Evolutionary conservation across 441 rosid species (phyloP).

Genomic region (Viola pubescens): DNA sequence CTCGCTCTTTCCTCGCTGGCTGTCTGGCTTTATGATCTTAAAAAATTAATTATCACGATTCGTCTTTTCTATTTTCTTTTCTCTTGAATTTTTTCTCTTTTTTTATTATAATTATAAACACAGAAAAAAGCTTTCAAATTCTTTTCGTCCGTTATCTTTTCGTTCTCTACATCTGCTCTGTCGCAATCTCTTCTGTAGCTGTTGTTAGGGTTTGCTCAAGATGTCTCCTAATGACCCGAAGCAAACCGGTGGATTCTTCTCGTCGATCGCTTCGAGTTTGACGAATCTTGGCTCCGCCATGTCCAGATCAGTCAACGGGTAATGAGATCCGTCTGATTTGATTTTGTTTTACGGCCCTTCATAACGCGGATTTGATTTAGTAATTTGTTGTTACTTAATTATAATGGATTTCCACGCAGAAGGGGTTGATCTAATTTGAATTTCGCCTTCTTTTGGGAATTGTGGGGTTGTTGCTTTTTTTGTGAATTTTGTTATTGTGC

Average conservation of each 20-base stretch:
- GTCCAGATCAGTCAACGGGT: constrained; percentile 94
- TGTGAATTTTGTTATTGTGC: not conserved
- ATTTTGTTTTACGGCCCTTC: not conserved
- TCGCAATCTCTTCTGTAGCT: not conserved
- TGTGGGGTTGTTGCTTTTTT: too few species aligned
- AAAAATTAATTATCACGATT: not conserved
- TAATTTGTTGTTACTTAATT: not conserved
- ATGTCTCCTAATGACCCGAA: constrained; percentile 75
- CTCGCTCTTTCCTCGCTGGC: not conserved
- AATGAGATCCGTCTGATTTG: constrained; percentile 23
- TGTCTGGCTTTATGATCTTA: not conserved
- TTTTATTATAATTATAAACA: not conserved
- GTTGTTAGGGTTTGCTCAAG: constrained; percentile 13
- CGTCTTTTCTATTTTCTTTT: not conserved
- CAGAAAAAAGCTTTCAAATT: too few species aligned
- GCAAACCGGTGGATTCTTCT: constrained; percentile 60
- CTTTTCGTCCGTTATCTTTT: not conserved
- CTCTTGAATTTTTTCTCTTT: not conserved
- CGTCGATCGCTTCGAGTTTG: constrained; percentile 62
- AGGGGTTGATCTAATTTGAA: not conserved
- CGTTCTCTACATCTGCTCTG: not conserved
- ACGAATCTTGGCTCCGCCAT: constrained; percentile 58
- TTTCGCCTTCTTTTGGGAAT: not conserved
- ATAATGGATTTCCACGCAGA: not conserved
- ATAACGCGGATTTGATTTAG: not conserved